Evolutionary conservation across 2,329 filamentous ascomycete genomes (phyloP).

Genomic region (Penicillium brevicompactum): DNA sequence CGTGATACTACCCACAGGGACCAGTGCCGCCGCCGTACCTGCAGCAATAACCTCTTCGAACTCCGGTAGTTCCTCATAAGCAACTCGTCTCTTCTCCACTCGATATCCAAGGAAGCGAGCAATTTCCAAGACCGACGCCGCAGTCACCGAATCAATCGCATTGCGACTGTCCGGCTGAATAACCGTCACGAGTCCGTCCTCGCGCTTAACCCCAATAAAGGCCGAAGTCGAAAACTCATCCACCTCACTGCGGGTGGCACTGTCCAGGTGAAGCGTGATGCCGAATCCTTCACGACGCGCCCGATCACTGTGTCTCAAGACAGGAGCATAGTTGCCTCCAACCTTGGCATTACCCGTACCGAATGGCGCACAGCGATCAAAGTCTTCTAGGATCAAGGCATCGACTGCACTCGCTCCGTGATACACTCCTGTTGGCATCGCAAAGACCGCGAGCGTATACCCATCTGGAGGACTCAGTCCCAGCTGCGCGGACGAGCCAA

Average conservation of each 20-base stretch:
- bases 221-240: constrained; percentile 96
- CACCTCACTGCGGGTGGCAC: constrained; percentile 77
- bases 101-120: constrained; percentile 77
- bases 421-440: constrained; percentile 90
- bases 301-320: constrained; percentile 81
- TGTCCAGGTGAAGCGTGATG: constrained; percentile 95
- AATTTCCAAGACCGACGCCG: constrained; percentile 75
- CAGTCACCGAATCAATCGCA: constrained; percentile 86
- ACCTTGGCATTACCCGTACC: constrained; percentile 92
- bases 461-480: constrained; percentile 85
- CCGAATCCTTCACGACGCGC: constrained; percentile 78
- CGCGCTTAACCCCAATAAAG: constrained; percentile 77
- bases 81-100: constrained; percentile 70
- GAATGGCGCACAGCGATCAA: constrained; percentile 89
- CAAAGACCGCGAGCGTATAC: constrained; percentile 88
- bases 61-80: constrained; percentile 61
- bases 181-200: constrained; percentile 65
- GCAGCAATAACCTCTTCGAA: constrained; percentile 87
- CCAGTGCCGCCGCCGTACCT: constrained; percentile 86
- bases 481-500: constrained; percentile 83
- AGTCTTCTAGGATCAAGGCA: constrained; percentile 85
- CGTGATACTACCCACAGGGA: constrained; percentile 89
- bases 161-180: constrained; percentile 85
- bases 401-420: constrained; percentile 88
- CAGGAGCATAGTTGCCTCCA: constrained; percentile 93